Conservation (phyloP, 108 stramenopile species). For the Fistulifera pelliculosa region DNA sequence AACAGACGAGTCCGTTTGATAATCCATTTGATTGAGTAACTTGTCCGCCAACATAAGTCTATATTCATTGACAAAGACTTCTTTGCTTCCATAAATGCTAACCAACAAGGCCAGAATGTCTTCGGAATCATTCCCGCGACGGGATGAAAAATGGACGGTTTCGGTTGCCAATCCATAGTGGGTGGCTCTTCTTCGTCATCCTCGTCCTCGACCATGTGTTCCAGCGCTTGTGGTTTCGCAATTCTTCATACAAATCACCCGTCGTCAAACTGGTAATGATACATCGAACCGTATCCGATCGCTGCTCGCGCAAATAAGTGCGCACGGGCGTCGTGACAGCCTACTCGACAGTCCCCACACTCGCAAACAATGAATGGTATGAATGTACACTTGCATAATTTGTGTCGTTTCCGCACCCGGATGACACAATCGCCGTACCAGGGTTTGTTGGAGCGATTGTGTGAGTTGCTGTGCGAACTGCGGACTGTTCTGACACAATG, state of each 20-base stretch:
- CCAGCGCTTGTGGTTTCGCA: conserved; percentile 84
- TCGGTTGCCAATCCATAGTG: conserved; percentile 64
- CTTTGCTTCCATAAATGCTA: conserved; percentile 96
- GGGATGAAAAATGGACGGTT: conserved; percentile 46
- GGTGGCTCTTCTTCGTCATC: conserved; percentile 67
- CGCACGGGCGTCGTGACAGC: conserved; percentile 85
- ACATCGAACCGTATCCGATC: conserved; percentile 89
- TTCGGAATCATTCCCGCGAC: not conserved
- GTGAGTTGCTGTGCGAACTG: conserved; percentile 33
- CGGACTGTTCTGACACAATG: conserved; percentile 28
- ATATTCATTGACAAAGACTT: conserved; percentile 96
- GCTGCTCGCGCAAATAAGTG: conserved; percentile 63
- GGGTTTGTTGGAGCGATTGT: conserved; percentile 31
- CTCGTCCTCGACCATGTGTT: conserved; percentile 51
- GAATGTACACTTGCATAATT: conserved; percentile 94
- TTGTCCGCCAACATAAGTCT: conserved; percentile 94
- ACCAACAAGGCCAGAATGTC: conserved; percentile 96
- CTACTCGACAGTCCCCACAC: conserved; percentile 77
- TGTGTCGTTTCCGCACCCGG: conserved; percentile 90
- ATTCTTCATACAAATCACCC: conserved; percentile 92
- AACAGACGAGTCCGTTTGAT: conserved; percentile 88
- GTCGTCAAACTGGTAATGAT: conserved; percentile 95
- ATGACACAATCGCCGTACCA: conserved; percentile 82
- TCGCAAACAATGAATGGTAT: conserved; percentile 82
- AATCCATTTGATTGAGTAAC: conserved; percentile 74